Evolutionary conservation across 768 basidiomycete species (phyloP), one percentile per base, ranked within the genome.

Genomic region (Agaricus blazei): DNA sequence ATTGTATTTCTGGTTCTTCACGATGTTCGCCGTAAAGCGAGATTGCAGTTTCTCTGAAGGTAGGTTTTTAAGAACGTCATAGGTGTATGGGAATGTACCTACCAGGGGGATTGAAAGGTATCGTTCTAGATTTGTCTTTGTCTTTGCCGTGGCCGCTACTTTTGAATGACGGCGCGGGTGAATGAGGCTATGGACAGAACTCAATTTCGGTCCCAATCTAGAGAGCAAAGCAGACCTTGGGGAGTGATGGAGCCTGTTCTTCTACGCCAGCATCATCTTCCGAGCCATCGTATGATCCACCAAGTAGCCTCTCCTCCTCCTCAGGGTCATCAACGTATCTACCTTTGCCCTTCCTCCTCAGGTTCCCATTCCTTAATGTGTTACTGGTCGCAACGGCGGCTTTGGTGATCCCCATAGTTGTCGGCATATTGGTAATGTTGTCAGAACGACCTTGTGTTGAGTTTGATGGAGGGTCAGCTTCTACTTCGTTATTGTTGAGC

Each of bases 1-100:
- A 67, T 95, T 96, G 79, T 98, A 98, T 75, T 99, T 99, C 71
- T 98, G 96, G 64, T 99, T 99, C 62, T 91, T 87, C 54, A 97
- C 91, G 47, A 88, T 86, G 71, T 99, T 99, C 29, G 94, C 80
- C 15, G 96, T 87, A 60, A 82, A 92, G 60, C 75, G 76, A 31
- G 76, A 78, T 62, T 85, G 88, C 11, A 85, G 63, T 69, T 89
- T 92, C 15, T 88, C 90, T 89, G 68, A 51, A 36, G 27, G 38
- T 9, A 12, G 34, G 34, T 34, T 34, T 3, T 46, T 58, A 45
- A 54, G 45, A 48, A 2, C 19, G 31, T 23, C n/a, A 15, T 3
- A 27, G 2, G 11, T n/a, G 15, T 3, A 15, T 42, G n/a, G 41
- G 4, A 31, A 40, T 24, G 24, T 51, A 27, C 50, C 50, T 51